Conservation (phyloP, 2,329 filamentous ascomycete species). For the Fusarium nematophilum region DNA sequence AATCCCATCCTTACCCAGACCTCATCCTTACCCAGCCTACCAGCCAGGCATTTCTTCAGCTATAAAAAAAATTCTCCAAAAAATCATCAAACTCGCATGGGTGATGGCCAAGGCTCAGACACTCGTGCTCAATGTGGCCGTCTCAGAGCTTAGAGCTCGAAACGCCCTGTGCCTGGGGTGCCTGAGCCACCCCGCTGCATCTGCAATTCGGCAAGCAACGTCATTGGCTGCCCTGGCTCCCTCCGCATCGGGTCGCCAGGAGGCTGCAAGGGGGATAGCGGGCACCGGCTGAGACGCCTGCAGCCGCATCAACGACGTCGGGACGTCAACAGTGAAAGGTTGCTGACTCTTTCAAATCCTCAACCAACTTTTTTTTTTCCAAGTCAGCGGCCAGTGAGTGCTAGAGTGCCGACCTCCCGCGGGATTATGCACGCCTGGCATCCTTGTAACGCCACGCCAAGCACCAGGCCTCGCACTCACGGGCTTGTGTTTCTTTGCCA, state of each 20-base stretch:
- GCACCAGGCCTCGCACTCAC: no score
- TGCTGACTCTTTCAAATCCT: constrained; percentile 18
- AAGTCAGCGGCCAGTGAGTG: no score
- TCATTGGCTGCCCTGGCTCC: constrained; percentile 34
- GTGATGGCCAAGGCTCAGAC: constrained; percentile 18
- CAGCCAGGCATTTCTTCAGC: no score
- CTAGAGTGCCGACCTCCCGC: no score
- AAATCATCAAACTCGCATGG: constrained; percentile 20
- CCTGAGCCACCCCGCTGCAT: constrained; percentile 27
- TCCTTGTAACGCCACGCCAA: no score
- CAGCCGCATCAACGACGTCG: constrained; percentile 34
- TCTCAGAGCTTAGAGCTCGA: constrained; percentile 40
- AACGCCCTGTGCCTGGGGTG: constrained; percentile 38
- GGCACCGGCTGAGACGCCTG: constrained; percentile 36
- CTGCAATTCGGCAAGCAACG: neutral
- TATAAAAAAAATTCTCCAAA: no score
- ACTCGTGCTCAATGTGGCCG: constrained; percentile 29
- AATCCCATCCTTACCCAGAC: neutral
- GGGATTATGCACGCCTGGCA: no score
- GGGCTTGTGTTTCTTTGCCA: no score
- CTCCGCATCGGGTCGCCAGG: constrained; percentile 19
- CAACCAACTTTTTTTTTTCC: neutral
- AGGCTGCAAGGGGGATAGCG: constrained; percentile 29
- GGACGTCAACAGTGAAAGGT: constrained; percentile 21
- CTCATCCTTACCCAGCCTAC: neutral